phyloP scores from a whole-genome alignment of 2,329 filamentous ascomycete species.

The Claviceps africana region DNA sequence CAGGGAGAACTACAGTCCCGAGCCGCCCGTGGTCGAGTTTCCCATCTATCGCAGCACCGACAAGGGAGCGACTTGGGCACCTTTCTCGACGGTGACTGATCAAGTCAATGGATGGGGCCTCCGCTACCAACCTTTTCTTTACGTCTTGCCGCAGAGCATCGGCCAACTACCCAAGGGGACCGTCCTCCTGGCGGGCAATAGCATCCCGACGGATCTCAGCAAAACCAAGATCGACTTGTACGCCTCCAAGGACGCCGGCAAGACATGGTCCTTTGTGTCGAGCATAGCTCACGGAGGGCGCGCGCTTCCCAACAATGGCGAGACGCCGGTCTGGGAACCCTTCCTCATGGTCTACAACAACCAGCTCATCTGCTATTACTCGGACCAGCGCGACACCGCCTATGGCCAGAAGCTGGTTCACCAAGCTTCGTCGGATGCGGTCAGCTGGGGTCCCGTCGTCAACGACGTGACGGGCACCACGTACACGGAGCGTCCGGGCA shows the following conservation, averaged over 20 bases:
- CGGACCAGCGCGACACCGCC: neutral
- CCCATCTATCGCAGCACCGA: neutral
- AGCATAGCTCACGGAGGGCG: neutral
- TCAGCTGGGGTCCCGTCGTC: neutral
- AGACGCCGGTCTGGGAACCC: neutral
- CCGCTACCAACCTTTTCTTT: neutral
- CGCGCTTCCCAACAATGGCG: neutral
- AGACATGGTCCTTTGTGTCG: neutral
- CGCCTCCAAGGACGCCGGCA: neutral
- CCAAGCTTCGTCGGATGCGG: neutral
- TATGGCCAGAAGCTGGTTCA: neutral
- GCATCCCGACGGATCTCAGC: neutral
- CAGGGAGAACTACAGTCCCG: neutral
- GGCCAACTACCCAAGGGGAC: neutral
- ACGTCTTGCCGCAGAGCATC: neutral
- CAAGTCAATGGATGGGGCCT: conserved; percentile 1
- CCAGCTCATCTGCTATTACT: conserved; percentile 1
- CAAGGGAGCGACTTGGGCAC: neutral
- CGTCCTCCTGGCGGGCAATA: neutral
- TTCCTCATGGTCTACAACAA: neutral
- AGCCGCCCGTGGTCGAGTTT: neutral
- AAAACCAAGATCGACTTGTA: neutral
- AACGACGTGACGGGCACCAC: neutral
- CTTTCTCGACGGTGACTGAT: neutral
- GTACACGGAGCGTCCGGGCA: neutral